Evolutionary conservation across 2,329 filamentous ascomycete species (phyloP).

Genomic region (Eurotiales sp.): DNA sequence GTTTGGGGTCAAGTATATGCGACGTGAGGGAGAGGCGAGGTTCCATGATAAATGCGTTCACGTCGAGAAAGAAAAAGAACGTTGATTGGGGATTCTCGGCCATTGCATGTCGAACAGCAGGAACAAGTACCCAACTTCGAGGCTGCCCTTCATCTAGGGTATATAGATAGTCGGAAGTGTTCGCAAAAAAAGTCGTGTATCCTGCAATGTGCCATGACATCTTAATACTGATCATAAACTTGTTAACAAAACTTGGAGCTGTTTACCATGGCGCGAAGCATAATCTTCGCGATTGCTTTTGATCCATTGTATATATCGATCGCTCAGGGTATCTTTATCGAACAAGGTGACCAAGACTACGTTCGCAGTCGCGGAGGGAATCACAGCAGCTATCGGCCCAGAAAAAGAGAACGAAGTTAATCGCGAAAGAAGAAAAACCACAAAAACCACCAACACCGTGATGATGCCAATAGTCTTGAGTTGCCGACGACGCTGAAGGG

Average conservation of each 20-base stretch:
- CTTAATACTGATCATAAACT: background rate
- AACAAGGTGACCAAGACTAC: constrained; percentile 82
- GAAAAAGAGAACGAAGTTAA: constrained; percentile 28
- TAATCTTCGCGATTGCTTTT: constrained; percentile 81
- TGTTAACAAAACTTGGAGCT: background rate
- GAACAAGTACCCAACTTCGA: constrained; percentile 61
- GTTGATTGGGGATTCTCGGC: constrained; percentile 70
- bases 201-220: constrained; percentile 49
- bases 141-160: constrained; percentile 37
- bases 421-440: constrained; percentile 33
- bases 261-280: constrained; percentile 77
- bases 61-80: constrained; percentile 84
- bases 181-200: constrained; percentile 80
- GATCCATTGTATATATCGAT: constrained; percentile 67
- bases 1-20: constrained; percentile 63
- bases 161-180: constrained; percentile 65
- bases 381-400: constrained; percentile 19
- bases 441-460: constrained; percentile 33
- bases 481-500: constrained; percentile 56
- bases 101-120: constrained; percentile 85
- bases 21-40: constrained; percentile 65
- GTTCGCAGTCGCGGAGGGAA: constrained; percentile 38
- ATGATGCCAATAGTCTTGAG: constrained; percentile 57
- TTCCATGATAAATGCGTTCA: constrained; percentile 86
- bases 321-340: constrained; percentile 62